Percentiles rank a stretch among this genome's conserved stretches.
These are phyloP conservation scores for Rossbeevera mucosa DNA, from an alignment of 768 basidiomycete species.

Conservation along the genomic window DNA sequence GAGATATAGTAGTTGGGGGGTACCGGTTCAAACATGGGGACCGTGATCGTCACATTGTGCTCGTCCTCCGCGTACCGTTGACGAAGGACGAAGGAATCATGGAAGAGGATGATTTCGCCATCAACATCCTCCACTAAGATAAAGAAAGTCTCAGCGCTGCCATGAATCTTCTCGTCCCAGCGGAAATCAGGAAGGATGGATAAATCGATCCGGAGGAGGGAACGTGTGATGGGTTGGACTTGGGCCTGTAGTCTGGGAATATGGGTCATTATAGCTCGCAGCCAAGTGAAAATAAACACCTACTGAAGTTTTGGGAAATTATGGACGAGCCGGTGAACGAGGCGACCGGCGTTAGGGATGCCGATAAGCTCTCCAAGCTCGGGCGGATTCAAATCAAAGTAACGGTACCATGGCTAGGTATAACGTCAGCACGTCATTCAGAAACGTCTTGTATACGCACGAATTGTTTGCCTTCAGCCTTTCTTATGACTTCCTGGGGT, in stretches of 20 bases:
- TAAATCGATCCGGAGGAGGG: conserved; percentile 86
- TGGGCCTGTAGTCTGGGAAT: conserved; percentile 76
- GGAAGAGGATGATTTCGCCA: conserved; percentile 93
- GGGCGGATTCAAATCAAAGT: conserved; percentile 87
- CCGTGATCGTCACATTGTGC: conserved; percentile 90
- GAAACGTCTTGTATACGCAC: conserved; percentile 39
- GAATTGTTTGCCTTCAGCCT: conserved; percentile 97
- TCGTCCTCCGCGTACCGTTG: conserved; percentile 91
- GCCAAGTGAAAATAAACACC: conserved; percentile 20
- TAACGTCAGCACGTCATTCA: background rate
- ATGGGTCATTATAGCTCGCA: background rate
- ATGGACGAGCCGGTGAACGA: conserved; percentile 91
- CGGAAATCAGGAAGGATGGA: conserved; percentile 97
- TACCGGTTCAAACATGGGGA: conserved; percentile 95
- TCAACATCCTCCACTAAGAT: conserved; percentile 97
- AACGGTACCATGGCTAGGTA: conserved; percentile 86
- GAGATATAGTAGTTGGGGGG: conserved; percentile 99
- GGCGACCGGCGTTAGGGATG: conserved; percentile 85
- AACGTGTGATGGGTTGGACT: conserved; percentile 94
- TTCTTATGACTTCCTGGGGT: conserved; percentile 76
- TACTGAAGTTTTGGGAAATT: conserved; percentile 93
- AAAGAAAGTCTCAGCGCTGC: conserved; percentile 82
- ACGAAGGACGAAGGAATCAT: conserved; percentile 87
- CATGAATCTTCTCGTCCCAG: conserved; percentile 95
- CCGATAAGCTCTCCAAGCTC: conserved; percentile 96